Percentiles rank a stretch among this genome's conserved stretches.
These are phyloP conservation scores for Entomortierella chlamydospora DNA, from an alignment of 192 early-diverging fungal genomes.

Conservation along the genomic window DNA sequence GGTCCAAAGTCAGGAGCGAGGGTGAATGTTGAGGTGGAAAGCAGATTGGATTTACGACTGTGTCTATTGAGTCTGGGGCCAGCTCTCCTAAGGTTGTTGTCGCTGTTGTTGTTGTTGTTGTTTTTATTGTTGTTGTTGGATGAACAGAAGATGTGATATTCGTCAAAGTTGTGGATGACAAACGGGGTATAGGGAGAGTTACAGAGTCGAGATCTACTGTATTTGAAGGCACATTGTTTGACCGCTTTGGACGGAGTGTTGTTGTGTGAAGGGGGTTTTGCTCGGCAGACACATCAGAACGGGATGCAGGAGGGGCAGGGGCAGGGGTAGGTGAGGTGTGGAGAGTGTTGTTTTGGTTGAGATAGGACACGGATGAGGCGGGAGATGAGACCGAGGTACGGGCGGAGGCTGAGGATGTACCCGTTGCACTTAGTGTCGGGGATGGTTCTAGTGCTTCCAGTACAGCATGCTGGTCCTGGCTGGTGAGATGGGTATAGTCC, in stretches of 20 bases:
- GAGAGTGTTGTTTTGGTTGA: not conserved
- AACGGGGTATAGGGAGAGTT: not conserved
- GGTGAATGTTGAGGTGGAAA: not conserved
- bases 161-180: not conserved
- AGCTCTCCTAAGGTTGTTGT: not conserved
- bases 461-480: not conserved
- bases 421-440: not conserved
- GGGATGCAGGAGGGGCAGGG: not conserved
- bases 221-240: not conserved
- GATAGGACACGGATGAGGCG: not conserved
- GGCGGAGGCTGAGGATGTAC: not conserved
- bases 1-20: not conserved
- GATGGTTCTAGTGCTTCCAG: not conserved
- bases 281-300: conserved; percentile 8
- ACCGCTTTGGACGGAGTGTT: not conserved
- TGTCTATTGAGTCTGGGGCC: not conserved
- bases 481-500: not conserved
- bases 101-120: too few species aligned
- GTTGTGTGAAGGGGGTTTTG: not conserved
- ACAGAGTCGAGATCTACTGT: not conserved
- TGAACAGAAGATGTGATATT: not conserved
- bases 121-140: too few species aligned
- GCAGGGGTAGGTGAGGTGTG: conserved; percentile 1
- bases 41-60: not conserved
- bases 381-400: not conserved